A percentile compares a stretch with the other conserved stretches of the same genome.
Conservation (phyloP, 495 filamentous ascomycete genomes). For the Massariosphaeria phaeospora region DNA sequence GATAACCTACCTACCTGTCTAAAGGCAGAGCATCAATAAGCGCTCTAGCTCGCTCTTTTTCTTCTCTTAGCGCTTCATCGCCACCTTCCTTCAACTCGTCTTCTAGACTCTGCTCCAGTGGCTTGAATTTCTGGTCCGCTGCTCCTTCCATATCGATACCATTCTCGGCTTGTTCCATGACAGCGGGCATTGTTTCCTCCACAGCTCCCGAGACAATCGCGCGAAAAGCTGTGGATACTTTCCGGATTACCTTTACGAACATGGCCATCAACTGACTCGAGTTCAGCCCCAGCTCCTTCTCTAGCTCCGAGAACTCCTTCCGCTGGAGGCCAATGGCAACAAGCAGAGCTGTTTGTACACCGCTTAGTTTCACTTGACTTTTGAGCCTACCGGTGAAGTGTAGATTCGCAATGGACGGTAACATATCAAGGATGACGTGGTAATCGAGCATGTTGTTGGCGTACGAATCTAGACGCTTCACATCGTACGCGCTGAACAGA, state of each 20-base stretch:
- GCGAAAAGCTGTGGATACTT: constrained; percentile 72
- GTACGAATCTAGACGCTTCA: constrained; percentile 90
- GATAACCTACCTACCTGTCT: constrained; percentile 62
- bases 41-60: constrained; percentile 73
- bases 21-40: constrained; percentile 85
- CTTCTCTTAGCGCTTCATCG: constrained; percentile 61
- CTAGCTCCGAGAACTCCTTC: constrained; percentile 75
- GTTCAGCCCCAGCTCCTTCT: constrained; percentile 70
- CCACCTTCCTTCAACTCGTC: constrained; percentile 84
- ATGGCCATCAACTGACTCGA: constrained; percentile 83
- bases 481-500: constrained; percentile 80
- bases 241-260: constrained; percentile 93
- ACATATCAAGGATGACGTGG: constrained; percentile 91
- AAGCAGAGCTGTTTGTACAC: constrained; percentile 78
- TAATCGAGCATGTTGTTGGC: constrained; percentile 96
- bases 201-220: constrained; percentile 69
- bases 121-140: constrained; percentile 47
- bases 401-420: constrained; percentile 71
- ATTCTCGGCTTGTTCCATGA: constrained; percentile 56
- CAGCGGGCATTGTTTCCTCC: constrained; percentile 61
- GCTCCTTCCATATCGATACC: constrained; percentile 45
- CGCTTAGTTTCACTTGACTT: constrained; percentile 58
- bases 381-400: constrained; percentile 77
- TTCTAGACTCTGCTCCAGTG: constrained; percentile 66
- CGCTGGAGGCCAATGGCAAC: constrained; percentile 84